A percentile compares a stretch with the other conserved stretches of the same genome.
phyloP scores from a whole-genome alignment of 2,329 filamentous ascomycete species.

The Tolypocladium endophyticum region DNA sequence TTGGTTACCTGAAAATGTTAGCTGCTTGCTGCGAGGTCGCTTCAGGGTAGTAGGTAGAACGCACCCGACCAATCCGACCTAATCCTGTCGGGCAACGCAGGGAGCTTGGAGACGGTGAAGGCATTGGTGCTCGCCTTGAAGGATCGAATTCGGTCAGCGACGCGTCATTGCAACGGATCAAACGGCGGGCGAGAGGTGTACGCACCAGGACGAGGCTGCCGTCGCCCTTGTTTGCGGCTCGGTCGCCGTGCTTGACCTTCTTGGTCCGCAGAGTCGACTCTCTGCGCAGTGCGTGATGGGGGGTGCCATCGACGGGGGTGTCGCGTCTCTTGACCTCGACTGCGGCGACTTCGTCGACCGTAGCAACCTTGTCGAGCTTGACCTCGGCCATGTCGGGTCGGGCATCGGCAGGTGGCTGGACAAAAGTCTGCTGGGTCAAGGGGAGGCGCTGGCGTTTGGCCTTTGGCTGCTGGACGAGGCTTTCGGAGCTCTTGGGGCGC shows the following conservation, averaged over 20 bases:
- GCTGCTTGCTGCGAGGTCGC: not conserved
- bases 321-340: conserved; percentile 32
- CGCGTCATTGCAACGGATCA: conserved; percentile 9
- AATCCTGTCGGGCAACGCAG: conserved; percentile 69
- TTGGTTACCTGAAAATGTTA: conserved; percentile 39
- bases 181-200: conserved; percentile 4
- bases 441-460: conserved; percentile 52
- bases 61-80: conserved; percentile 55
- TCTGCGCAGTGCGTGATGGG: conserved; percentile 26
- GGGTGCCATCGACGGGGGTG: conserved; percentile 29
- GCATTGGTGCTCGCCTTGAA: conserved; percentile 69
- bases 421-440: conserved; percentile 45
- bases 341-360: conserved; percentile 24
- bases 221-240: conserved; percentile 52
- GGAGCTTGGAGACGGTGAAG: conserved; percentile 77
- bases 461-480: conserved; percentile 46
- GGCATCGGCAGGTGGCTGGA: conserved; percentile 32
- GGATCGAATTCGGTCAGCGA: conserved; percentile 8
- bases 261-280: conserved; percentile 52
- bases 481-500: conserved; percentile 46
- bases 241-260: conserved; percentile 52
- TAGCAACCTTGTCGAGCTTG: conserved; percentile 40
- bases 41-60: conserved; percentile 14
- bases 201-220: conserved; percentile 55
- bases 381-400: conserved; percentile 45